These are phyloP conservation scores for Myxozyma geophila DNA, from an alignment of 805 yeast species.

Conservation along the genomic window DNA sequence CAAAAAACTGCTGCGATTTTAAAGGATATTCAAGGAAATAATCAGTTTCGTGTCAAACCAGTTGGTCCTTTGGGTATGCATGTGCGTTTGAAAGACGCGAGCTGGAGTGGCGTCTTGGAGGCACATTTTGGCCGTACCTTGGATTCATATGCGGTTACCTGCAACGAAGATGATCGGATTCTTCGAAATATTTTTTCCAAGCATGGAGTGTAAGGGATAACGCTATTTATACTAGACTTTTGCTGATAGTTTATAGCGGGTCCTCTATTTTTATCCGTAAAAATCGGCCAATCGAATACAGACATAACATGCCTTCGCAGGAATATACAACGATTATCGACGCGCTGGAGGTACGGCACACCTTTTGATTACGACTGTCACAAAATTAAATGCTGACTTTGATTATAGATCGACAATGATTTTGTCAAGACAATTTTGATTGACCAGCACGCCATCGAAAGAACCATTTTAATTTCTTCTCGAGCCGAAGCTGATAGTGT, in stretches of 20 bases:
- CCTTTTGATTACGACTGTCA: not conserved
- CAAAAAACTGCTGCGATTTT: constrained; percentile 50
- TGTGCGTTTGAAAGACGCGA: constrained; percentile 59
- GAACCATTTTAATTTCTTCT: constrained; percentile 57
- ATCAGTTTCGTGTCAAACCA: constrained; percentile 56
- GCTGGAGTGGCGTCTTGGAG: constrained; percentile 69
- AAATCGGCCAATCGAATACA: constrained; percentile 62
- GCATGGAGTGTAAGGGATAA: constrained; percentile 43
- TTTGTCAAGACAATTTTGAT: constrained; percentile 64
- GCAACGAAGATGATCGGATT: constrained; percentile 58
- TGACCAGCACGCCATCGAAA: constrained; percentile 63
- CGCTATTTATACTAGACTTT: constrained; percentile 27
- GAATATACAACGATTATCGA: constrained; percentile 60
- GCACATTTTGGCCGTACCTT: constrained; percentile 55
- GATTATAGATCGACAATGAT: constrained; percentile 51
- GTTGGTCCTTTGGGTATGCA: constrained; percentile 80
- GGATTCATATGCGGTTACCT: constrained; percentile 69
- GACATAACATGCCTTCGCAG: constrained; percentile 50
- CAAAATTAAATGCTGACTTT: not conserved
- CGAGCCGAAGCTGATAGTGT: constrained; percentile 56
- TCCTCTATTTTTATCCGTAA: constrained; percentile 56
- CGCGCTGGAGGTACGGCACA: constrained; percentile 49
- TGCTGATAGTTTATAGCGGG: constrained; percentile 28
- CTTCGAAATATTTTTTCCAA: constrained; percentile 29
- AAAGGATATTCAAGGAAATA: constrained; percentile 47